A percentile compares a stretch with the other conserved stretches of the same genome.
Conservation (phyloP, 148 eudicot genomes). For the Fallopia convolvulus region DNA sequence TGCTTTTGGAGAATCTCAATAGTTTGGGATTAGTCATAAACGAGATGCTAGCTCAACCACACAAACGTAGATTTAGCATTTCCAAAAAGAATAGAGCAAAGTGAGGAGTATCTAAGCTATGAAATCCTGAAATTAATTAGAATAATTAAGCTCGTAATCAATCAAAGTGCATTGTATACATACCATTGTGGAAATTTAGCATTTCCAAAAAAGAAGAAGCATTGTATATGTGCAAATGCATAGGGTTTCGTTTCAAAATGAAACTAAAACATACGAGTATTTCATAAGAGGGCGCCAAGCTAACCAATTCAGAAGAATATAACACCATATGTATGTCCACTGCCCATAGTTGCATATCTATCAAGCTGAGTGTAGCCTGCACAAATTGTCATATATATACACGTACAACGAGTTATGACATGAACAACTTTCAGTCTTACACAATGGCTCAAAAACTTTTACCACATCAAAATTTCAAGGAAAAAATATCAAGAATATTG, state of each 20-base stretch:
- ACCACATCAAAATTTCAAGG: not conserved
- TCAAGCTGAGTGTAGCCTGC: no score
- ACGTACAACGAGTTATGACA: not conserved
- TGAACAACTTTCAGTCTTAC: not conserved
- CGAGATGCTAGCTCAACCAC: no score
- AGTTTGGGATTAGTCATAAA: not conserved
- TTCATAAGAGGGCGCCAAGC: not conserved
- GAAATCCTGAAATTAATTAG: not conserved
- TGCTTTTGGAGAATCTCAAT: not conserved
- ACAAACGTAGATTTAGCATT: no score
- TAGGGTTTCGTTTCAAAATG: not conserved
- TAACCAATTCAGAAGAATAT: no score
- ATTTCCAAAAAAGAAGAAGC: not conserved
- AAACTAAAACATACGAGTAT: no score
- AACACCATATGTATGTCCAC: not conserved
- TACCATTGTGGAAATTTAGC: no score
- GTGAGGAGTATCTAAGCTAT: no score
- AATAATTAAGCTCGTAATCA: not conserved
- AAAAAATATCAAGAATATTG: no score
- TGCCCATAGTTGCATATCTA: not conserved
- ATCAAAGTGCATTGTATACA: not conserved
- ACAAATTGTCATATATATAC: not conserved
- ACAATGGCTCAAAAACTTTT: not conserved
- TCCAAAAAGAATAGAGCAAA: no score
- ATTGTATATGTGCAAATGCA: not conserved